These are phyloP conservation scores for Beauveria sp. DNA, from an alignment of 2,329 filamentous ascomycete species.

Conservation along the genomic window DNA sequence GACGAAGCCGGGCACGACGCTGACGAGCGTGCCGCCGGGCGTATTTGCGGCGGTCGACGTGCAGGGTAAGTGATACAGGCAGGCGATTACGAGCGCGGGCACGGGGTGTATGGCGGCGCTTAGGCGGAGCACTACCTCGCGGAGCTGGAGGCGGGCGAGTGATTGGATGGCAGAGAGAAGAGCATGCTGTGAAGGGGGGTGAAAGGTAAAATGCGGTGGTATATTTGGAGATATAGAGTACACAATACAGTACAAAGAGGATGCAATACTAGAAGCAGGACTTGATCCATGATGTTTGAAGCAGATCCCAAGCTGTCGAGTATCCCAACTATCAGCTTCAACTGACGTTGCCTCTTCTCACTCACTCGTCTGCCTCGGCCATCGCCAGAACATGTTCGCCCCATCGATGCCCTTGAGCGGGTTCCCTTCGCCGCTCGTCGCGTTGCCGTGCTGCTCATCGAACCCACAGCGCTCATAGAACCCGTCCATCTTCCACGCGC, in stretches of 20 bases:
- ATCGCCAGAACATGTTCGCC: constrained; percentile 8
- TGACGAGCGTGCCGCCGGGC: constrained; percentile 73
- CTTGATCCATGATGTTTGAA: too few relatives aligned
- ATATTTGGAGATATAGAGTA: too few relatives aligned
- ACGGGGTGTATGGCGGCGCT: constrained; percentile 81
- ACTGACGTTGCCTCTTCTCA: neutral
- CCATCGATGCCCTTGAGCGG: constrained; percentile 5
- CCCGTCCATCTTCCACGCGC: constrained; percentile 28
- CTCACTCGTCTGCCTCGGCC: neutral
- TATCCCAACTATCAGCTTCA: too few relatives aligned
- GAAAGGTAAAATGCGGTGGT: too few relatives aligned
- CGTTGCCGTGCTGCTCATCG: constrained; percentile 7
- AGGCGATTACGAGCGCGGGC: constrained; percentile 95
- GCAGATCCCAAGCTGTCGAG: too few relatives aligned
- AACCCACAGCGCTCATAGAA: constrained; percentile 26
- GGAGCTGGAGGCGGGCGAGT: constrained; percentile 53
- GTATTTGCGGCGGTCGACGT: constrained; percentile 97
- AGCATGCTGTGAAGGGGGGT: neutral
- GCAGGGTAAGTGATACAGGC: constrained; percentile 95
- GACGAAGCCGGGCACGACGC: constrained; percentile 79
- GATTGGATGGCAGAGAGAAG: neutral
- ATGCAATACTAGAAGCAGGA: too few relatives aligned
- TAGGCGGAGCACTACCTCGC: constrained; percentile 87
- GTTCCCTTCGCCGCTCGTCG: constrained; percentile 1
- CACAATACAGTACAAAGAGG: too few relatives aligned